phyloP scores from a whole-genome alignment of 345 rosid species.

The Eucalyptus regnans region DNA sequence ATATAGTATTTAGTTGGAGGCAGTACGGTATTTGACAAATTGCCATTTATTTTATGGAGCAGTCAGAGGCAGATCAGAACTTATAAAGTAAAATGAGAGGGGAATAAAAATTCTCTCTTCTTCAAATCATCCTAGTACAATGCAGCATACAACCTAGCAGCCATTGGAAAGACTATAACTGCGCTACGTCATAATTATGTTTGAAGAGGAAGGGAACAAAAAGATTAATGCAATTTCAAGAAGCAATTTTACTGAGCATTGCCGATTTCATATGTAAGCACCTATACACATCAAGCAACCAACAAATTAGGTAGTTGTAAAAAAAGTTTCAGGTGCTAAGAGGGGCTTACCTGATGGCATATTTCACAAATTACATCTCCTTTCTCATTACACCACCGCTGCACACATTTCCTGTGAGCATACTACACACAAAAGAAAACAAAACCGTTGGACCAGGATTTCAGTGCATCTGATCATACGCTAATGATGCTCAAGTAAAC shows the following conservation, averaged over 20 bases:
- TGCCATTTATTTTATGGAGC: neutral
- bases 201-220: neutral
- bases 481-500: neutral
- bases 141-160: neutral
- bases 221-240: neutral
- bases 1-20: neutral
- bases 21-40: neutral
- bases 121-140: neutral
- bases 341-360: constrained; percentile 67
- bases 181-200: neutral
- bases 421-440: constrained; percentile 21
- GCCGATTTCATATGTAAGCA: neutral
- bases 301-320: neutral
- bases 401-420: constrained; percentile 99
- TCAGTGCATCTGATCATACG: neutral
- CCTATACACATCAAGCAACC: neutral
- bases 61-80: neutral
- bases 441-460: neutral
- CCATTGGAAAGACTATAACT: neutral
- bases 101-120: neutral
- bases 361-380: constrained; percentile 91
- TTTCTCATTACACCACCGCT: constrained; percentile 96
- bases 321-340: neutral
- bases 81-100: neutral
- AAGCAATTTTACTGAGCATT: neutral